Base-by-base conservation (phyloP, 139 green algal species). In the Gonium pectorale region DNA sequence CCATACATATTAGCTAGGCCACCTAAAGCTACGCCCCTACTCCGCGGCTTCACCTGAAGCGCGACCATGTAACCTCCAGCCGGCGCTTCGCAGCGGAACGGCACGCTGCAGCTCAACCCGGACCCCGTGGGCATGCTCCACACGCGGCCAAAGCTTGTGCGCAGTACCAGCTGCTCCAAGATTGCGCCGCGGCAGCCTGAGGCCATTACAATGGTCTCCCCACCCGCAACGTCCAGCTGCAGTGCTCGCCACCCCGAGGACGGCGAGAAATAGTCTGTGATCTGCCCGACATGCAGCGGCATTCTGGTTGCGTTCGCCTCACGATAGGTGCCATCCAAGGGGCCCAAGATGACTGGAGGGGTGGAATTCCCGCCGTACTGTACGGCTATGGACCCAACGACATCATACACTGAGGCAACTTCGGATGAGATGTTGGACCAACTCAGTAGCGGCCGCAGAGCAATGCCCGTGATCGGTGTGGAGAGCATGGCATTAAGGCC, bases 1-100 rank as follows among this genome's bases (percentile, higher is more conserved):
- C n/a, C n/a, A n/a, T n/a, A n/a, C n/a, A n/a, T n/a, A n/a, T n/a
- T n/a, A n/a, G n/a, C n/a, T n/a, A n/a, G n/a, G n/a, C n/a, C n/a
- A n/a, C n/a, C n/a, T n/a, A n/a, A n/a, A n/a, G n/a, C n/a, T n/a
- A n/a, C n/a, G n/a, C n/a, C n/a, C n/a, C n/a, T n/a, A n/a, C 21
- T 49, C 21, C 5, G 17, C 5, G 66, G 2, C 35, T 24, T 21
- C 54, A 83, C 77, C 77, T 83, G 77, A 31, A 83, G 3, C 13
- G 41, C 77, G 29, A 83, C 62, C 60, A 83, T 41, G 62, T 83
- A 83, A 15, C 77, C 77, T 7, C 77, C 77, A 15, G 77, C 22
- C 5, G 77, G 77, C 21, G 77, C 43, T 33, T 19, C 4, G 5
- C 38, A 29, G 60, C 43, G 46, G 43, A 51, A 83, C 9, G 77